Base-by-base conservation (phyloP, 768 basidiomycete species). In the Mycena filopes region DNA sequence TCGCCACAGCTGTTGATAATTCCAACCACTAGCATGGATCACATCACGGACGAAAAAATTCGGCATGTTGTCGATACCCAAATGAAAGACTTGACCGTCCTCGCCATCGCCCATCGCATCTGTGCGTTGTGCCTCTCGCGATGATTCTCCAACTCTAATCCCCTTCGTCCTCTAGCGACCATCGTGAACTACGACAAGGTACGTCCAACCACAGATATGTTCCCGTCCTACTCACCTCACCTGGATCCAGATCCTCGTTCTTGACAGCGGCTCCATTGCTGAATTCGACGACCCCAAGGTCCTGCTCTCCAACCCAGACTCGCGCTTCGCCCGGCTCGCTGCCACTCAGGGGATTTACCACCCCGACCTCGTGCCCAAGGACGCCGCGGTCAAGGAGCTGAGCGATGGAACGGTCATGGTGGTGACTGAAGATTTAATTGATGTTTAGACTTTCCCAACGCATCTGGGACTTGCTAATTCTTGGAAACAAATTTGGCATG, bases 131-230 rank as follows among this genome's bases (percentile, higher is more conserved):
- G 42, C 28, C 33, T 46, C 20, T 40, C n/a, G n/a, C n/a, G n/a
- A n/a, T 47, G 33, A 29, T 9, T 56, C 9, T 29, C 28, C 18
- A 31, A 28, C 45, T 47, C 60, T 63, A 51, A 45, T 43, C 41
- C 38, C n/a, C 8, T n/a, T 21, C 11, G 11, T 43, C 20, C 33
- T 7, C 21, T 41, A 55, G 53, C 62, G 13, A 63, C 55, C 13
- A 63, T 63, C 20, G 55, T 63, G 28, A 63, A 57, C 31, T 63
- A 56, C 41, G 62, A 63, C 48, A 63, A 63, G 61, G 61, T 56
- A 21, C 48, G 26, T 59, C 25, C 47, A 26, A 21, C 49, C 23
- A n/a, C 47, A 18, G 48, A 40, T 42, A 60, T 49, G 23, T 45
- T 46, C 56, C 21, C 48, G 41, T 42, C 48, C 10, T 41, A 38